These are phyloP conservation scores for Leishmania braziliensis DNA, from an alignment of 208 protist genomes.

Conservation along the genomic window DNA sequence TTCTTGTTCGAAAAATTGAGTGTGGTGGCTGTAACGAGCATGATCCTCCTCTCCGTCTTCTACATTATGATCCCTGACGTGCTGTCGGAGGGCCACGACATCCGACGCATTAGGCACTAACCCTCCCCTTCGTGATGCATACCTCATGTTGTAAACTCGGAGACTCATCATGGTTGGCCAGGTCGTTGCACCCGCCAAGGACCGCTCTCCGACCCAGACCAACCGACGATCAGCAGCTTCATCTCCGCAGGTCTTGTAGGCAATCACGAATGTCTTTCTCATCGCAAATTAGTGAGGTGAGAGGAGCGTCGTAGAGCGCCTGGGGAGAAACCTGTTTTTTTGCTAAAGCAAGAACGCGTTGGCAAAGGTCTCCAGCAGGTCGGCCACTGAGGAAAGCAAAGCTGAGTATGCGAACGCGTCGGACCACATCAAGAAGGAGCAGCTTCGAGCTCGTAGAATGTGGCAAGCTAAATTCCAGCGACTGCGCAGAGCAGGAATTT, in stretches of 20 bases:
- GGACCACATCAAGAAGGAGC: not conserved
- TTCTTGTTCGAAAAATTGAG: constrained; percentile 30
- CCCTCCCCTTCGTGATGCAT: constrained; percentile 20
- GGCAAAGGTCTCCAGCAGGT: not conserved
- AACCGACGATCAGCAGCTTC: constrained; percentile 34
- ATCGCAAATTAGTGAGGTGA: constrained; percentile 56
- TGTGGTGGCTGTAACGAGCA: constrained; percentile 23
- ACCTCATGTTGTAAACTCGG: constrained; percentile 49
- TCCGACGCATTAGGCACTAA: constrained; percentile 33
- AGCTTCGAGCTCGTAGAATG: constrained; percentile 11
- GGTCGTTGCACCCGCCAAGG: constrained; percentile 33
- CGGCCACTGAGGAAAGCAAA: not conserved
- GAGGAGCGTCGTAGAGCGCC: constrained; percentile 32
- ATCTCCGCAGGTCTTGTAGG: constrained; percentile 30
- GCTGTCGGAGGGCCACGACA: constrained; percentile 54
- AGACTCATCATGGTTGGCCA: constrained; percentile 29
- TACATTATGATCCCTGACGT: constrained; percentile 47
- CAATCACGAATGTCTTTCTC: constrained; percentile 26
- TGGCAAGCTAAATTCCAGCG: constrained; percentile 6
- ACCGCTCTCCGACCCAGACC: constrained; percentile 36
- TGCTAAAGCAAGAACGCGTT: constrained; percentile 1
- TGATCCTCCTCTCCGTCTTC: constrained; percentile 44
- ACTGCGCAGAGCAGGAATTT: not conserved
- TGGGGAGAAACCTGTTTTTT: constrained; percentile 22
- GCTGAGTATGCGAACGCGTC: not conserved